These are phyloP conservation scores for Yarrowia sp. DNA, from an alignment of 805 yeast genomes.

Conservation along the genomic window DNA sequence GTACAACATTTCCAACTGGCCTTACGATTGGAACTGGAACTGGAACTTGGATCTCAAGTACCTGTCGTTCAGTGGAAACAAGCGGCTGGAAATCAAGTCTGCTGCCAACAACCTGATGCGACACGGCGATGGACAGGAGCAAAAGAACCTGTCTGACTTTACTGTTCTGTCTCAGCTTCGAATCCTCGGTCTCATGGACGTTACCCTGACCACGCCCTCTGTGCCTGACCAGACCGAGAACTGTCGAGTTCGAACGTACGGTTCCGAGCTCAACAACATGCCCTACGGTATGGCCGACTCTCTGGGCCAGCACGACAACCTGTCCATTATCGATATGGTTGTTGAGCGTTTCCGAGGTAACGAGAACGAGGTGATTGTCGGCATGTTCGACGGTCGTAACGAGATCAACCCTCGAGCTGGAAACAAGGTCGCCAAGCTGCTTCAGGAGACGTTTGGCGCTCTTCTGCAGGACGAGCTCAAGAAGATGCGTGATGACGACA, in stretches of 20 bases:
- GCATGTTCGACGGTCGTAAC: slow-evolving; percentile 84
- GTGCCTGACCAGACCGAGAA: slow-evolving; percentile 88
- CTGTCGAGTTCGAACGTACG: slow-evolving; percentile 88
- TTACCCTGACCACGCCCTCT: slow-evolving; percentile 84
- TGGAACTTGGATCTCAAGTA: slow-evolving; percentile 76
- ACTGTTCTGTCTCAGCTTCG: slow-evolving; percentile 74
- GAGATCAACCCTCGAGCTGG: slow-evolving; percentile 49
- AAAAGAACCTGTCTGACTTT: slow-evolving; percentile 60
- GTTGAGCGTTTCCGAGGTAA: slow-evolving; percentile 86
- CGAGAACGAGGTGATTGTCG: slow-evolving; percentile 78
- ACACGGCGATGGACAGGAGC: slow-evolving; percentile 39
- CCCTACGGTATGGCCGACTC: slow-evolving; percentile 93
- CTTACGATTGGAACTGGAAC: slow-evolving; percentile 98
- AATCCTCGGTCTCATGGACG: slow-evolving; percentile 90
- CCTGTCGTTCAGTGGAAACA: slow-evolving; percentile 90
- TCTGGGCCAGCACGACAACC: slow-evolving; percentile 65
- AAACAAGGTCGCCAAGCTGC: slow-evolving; percentile 64
- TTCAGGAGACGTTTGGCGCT: slow-evolving; percentile 74
- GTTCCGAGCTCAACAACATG: slow-evolving; percentile 74
- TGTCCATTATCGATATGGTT: slow-evolving; percentile 83
- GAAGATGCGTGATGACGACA: slow-evolving; percentile 55
- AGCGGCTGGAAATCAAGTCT: slow-evolving; percentile 85
- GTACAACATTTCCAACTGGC: slow-evolving; percentile 92
- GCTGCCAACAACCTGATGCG: slow-evolving; percentile 55
- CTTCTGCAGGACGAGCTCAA: slow-evolving; percentile 72